Evolutionary conservation across 352 stramenopile genomes (phyloP), one percentile per base, ranked within the genome.

Genomic region (Globisporangium viniferum): DNA sequence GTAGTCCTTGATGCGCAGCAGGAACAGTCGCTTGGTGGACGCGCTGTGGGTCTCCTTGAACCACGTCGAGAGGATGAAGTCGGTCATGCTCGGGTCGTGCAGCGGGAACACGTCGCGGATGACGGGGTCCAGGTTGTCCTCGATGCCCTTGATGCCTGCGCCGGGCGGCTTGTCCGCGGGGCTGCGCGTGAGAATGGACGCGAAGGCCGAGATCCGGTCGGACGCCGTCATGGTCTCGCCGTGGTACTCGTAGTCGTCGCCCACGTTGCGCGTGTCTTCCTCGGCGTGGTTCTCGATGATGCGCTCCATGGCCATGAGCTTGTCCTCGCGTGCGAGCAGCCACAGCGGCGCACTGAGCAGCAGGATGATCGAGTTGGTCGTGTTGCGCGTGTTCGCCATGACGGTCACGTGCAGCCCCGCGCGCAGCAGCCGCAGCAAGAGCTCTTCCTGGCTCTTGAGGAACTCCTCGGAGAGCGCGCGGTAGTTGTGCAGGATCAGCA

Each of bases 21-120:
- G 53, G 55, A 88, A 84, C 8, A 89, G 71, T 2, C 78, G 78
- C 36, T 79, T 80, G 36, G 72, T 80, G 22, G 66, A 70, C 54
- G 74, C 70, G 62, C 73, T 74, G 61, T 79, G 71, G 18, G 70
- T 82, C 62, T 86, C 70, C 36, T 79, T 79, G 67, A 73, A 84
- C 80, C 78, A 89, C 46, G 76, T 80, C 29, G 80, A 85, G 53
- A 84, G 76, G 66, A 89, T 85, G 54, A 85, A 84, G 63, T 89
- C 80, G 10, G 75, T 81, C 73, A 89, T 83, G 65, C 77, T 85
- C 22, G 77, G 77, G 68, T 89, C 79, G 63, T 89, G 81, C 57
- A 89, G 61, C 31, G 81, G 81, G 70, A 89, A 89, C 4, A 88
- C 71, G 65, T 87, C 79, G 55, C 80, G 80, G 24, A 88, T 46